A percentile compares a stretch with the other conserved stretches of the same genome.
phyloP scores from a whole-genome alignment of 768 basidiomycete species.

The Mycena filopes region DNA sequence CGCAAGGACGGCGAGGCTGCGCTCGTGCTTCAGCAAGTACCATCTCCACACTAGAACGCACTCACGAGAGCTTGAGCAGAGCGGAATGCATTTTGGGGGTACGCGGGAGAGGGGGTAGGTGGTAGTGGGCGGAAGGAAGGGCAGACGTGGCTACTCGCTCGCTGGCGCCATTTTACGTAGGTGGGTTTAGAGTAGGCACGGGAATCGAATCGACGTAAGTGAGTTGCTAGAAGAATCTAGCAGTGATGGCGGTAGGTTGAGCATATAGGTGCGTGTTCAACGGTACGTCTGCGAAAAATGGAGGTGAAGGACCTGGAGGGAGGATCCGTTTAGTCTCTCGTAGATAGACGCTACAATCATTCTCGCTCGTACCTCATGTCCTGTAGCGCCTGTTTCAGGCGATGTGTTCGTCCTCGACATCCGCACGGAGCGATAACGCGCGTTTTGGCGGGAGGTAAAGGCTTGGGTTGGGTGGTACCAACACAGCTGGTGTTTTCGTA shows the following conservation, averaged over 20 bases:
- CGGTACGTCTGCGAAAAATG: too few species aligned
- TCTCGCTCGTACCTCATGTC: too few species aligned
- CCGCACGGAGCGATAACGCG: too few species aligned
- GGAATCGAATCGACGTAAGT: background rate
- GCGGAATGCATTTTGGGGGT: background rate
- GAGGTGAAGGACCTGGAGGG: too few species aligned
- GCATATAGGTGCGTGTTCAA: too few species aligned
- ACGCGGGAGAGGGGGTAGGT: background rate
- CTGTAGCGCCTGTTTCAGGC: too few species aligned
- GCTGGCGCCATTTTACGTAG: constrained; percentile 26
- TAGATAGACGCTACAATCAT: too few species aligned
- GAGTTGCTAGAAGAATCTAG: constrained; percentile 6
- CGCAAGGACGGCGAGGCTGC: constrained; percentile 16
- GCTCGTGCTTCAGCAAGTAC: background rate
- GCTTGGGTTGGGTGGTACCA: too few species aligned
- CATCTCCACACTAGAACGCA: background rate
- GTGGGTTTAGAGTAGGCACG: background rate
- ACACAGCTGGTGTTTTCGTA: too few species aligned
- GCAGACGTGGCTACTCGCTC: constrained; percentile 2
- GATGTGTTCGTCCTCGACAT: too few species aligned
- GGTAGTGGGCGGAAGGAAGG: constrained; percentile 9
- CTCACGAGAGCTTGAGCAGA: background rate
- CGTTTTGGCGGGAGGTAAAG: too few species aligned
- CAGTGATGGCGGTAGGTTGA: background rate
- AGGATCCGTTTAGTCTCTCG: too few species aligned